phyloP scores from a whole-genome alignment of 2,329 filamentous ascomycete species.

The Juglanconis sp. region DNA sequence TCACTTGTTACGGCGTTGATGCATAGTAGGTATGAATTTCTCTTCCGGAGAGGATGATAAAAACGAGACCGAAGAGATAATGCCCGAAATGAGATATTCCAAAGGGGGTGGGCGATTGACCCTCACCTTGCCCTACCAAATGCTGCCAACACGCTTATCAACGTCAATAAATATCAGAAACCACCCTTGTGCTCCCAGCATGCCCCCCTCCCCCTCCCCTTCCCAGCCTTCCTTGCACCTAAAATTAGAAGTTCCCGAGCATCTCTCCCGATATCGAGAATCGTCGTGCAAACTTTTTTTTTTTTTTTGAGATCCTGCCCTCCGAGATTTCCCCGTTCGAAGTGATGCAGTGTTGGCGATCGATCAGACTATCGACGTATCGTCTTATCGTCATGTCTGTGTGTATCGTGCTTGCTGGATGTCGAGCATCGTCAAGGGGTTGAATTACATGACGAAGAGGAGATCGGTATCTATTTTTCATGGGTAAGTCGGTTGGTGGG shows the following conservation, averaged over 20 bases:
- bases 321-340: too few species aligned
- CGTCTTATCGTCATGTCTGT: conserved; percentile 31
- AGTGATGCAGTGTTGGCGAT: neutral
- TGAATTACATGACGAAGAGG: conserved; percentile 57
- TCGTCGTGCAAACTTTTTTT: neutral
- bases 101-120: neutral
- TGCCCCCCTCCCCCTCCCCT: neutral
- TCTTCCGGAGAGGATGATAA: neutral
- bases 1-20: neutral
- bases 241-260: too few species aligned
- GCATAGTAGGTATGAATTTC: neutral
- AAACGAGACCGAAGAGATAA: neutral
- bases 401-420: conserved; percentile 36
- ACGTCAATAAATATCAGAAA: neutral
- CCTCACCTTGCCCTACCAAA: neutral
- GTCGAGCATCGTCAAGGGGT: neutral
- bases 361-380: neutral
- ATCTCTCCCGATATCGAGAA: neutral
- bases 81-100: neutral
- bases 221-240: neutral
- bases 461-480: conserved; percentile 55
- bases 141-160: neutral
- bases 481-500: neutral
- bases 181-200: neutral
- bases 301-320: too few species aligned